Conservation (phyloP, 192 early-diverging fungal species). For the Podila epicladia region DNA sequence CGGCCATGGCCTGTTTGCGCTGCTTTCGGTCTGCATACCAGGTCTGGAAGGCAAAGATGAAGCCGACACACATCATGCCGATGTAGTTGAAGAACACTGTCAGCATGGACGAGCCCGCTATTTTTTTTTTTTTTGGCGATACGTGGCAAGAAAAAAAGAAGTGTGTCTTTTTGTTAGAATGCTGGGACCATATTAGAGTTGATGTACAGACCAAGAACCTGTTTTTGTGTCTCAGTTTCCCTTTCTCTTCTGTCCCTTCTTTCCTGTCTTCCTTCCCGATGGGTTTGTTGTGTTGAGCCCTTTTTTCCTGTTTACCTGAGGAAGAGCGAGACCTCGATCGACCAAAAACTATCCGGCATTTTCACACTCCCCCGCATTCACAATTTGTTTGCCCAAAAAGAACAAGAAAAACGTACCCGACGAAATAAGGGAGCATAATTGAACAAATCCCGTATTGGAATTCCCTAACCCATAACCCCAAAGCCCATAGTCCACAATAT, state of each 20-base stretch:
- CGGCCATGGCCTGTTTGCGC: slow-evolving; percentile 7
- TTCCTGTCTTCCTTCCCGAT: no score
- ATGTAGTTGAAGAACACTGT: slow-evolving; percentile 48
- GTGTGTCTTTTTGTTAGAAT: neutral
- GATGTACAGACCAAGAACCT: no score
- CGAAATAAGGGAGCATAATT: no score
- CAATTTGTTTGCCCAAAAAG: no score
- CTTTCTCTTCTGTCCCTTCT: no score
- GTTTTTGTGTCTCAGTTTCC: no score
- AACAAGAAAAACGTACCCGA: no score
- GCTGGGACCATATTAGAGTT: neutral
- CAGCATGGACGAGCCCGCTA: slow-evolving; percentile 41
- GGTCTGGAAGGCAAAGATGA: slow-evolving; percentile 31
- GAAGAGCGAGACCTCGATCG: no score
- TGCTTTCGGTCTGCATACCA: slow-evolving; percentile 32
- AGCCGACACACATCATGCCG: slow-evolving; percentile 39
- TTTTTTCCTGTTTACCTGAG: no score
- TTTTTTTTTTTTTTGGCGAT: neutral
- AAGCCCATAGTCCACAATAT: neutral
- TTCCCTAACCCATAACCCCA: neutral
- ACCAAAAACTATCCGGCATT: no score
- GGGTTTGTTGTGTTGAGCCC: no score
- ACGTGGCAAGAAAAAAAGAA: slow-evolving; percentile 7
- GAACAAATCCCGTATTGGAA: neutral
- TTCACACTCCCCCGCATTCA: no score